phyloP scores from a whole-genome alignment of 108 stramenopile species.

The Skeletonema potamos region DNA sequence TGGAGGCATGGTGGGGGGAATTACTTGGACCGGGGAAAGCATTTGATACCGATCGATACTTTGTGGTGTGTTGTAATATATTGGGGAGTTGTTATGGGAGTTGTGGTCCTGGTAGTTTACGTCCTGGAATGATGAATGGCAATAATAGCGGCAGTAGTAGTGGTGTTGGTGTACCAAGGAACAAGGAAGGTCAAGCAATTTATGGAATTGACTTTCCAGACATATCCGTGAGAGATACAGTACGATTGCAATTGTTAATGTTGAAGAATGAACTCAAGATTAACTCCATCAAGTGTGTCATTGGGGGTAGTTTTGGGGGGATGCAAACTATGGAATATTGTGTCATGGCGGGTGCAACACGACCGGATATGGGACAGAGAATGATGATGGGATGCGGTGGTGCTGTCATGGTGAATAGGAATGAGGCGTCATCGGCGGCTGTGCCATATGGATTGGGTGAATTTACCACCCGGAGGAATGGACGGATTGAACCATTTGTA shows the following conservation, averaged over 20 bases:
- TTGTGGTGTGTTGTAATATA: conserved; percentile 89
- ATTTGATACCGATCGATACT: conserved; percentile 92
- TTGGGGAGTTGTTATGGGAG: conserved; percentile 90
- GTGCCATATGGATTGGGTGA: conserved; percentile 43
- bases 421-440: not conserved
- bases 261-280: conserved; percentile 75
- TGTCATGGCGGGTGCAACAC: conserved; percentile 71
- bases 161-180: conserved; percentile 6
- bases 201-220: conserved; percentile 90
- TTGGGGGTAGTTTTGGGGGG: conserved; percentile 94
- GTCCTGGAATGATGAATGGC: conserved; percentile 52
- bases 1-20: conserved; percentile 94
- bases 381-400: not conserved
- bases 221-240: conserved; percentile 88
- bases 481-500: conserved; percentile 70
- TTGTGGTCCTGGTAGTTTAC: conserved; percentile 66
- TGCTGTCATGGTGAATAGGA: not conserved
- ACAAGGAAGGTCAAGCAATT: conserved; percentile 22
- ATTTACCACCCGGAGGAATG: conserved; percentile 42
- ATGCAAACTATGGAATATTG: conserved; percentile 95
- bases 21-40: conserved; percentile 83
- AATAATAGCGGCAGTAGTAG: not conserved
- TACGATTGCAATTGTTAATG: conserved; percentile 75
- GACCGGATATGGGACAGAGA: conserved; percentile 11
- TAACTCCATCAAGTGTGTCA: conserved; percentile 78